phyloP scores from a whole-genome alignment of 2,329 filamentous ascomycete species.

The Apiospora aurea region DNA sequence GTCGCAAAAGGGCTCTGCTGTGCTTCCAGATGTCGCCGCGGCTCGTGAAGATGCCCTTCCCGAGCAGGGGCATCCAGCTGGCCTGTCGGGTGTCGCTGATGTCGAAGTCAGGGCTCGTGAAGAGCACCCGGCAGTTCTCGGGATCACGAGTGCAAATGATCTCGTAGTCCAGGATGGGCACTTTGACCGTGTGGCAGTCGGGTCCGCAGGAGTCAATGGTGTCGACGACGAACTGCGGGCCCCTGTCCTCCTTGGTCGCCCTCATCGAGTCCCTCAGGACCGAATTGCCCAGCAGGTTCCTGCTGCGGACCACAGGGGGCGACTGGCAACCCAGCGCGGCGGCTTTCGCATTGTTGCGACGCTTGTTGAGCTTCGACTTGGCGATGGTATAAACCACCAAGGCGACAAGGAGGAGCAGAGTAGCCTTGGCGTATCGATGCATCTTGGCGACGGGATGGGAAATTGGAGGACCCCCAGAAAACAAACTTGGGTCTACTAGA shows the following conservation, averaged over 20 bases:
- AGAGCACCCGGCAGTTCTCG: slow-evolving; percentile 42
- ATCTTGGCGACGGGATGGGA: slow-evolving; percentile 25
- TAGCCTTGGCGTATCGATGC: slow-evolving; percentile 30
- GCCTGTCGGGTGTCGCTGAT: slow-evolving; percentile 43
- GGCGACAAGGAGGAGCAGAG: slow-evolving; percentile 28
- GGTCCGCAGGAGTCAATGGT: slow-evolving; percentile 40
- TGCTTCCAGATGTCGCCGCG: slow-evolving; percentile 47
- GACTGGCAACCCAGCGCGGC: slow-evolving; percentile 39
- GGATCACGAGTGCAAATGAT: slow-evolving; percentile 46
- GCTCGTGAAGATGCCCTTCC: slow-evolving; percentile 49
- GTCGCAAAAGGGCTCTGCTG: slow-evolving; percentile 48
- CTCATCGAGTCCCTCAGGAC: slow-evolving; percentile 42
- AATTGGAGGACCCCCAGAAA: not conserved
- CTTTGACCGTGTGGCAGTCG: slow-evolving; percentile 42
- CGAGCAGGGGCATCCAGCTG: slow-evolving; percentile 51
- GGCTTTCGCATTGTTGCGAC: slow-evolving; percentile 39
- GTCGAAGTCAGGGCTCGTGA: slow-evolving; percentile 44
- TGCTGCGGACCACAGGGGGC: slow-evolving; percentile 41
- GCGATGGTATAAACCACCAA: slow-evolving; percentile 37
- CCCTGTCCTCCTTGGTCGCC: slow-evolving; percentile 43
- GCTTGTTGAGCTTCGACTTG: slow-evolving; percentile 36
- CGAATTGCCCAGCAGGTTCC: slow-evolving; percentile 42
- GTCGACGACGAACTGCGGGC: slow-evolving; percentile 43
- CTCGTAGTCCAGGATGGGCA: slow-evolving; percentile 47
- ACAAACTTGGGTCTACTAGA: not conserved